Conservation (phyloP, 495 filamentous ascomycete species). For the Rusavskia elegans region DNA sequence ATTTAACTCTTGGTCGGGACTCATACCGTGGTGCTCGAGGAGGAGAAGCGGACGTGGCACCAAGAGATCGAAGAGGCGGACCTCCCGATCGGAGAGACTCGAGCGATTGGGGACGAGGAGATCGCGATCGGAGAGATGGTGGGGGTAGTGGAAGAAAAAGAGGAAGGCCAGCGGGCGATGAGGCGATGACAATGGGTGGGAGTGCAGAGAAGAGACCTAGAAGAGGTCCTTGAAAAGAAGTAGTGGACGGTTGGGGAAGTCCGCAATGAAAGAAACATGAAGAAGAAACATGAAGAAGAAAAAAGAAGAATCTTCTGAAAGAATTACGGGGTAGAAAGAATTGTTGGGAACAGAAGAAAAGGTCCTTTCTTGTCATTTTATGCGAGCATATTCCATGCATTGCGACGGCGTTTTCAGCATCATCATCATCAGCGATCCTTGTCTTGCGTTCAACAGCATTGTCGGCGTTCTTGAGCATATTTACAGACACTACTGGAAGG, state of each 20-base stretch:
- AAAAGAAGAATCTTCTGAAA: too few relatives aligned
- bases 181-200: not conserved
- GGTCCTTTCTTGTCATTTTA: too few relatives aligned
- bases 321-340: too few relatives aligned
- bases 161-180: constrained; percentile 8
- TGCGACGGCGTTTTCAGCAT: too few relatives aligned
- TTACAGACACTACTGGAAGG: too few relatives aligned
- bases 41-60: not conserved
- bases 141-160: constrained; percentile 10
- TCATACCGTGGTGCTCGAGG: not conserved
- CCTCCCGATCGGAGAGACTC: constrained; percentile 2
- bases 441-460: too few relatives aligned
- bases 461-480: too few relatives aligned
- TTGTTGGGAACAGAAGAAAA: too few relatives aligned
- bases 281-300: too few relatives aligned
- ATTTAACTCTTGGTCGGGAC: too few relatives aligned
- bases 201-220: constrained; percentile 17
- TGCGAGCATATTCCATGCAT: too few relatives aligned
- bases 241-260: not conserved
- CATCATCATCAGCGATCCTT: too few relatives aligned
- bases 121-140: constrained; percentile 7
- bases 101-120: constrained; percentile 4
- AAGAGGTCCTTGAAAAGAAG: not conserved
- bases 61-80: constrained; percentile 4
- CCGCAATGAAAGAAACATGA: not conserved